Evolutionary conservation across 2,329 filamentous ascomycete species (phyloP).

Genomic region (Endoconidiophora laricicola): DNA sequence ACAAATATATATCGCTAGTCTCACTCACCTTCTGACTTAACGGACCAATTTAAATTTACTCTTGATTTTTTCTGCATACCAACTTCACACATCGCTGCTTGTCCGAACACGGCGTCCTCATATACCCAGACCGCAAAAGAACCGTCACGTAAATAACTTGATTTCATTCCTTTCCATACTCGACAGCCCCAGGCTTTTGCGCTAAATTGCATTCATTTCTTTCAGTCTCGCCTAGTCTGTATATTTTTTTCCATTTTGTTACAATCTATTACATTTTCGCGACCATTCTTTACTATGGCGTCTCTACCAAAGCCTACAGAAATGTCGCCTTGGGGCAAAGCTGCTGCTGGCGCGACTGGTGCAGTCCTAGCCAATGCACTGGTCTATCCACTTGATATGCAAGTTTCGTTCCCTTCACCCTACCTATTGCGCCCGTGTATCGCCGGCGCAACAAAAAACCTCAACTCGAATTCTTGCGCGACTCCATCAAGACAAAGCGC

Average conservation of each 20-base stretch:
- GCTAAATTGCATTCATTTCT: too few species aligned
- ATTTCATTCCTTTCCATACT: too few species aligned
- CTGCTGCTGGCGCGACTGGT: conserved; percentile 79
- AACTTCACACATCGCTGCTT: not conserved
- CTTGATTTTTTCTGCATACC: not conserved
- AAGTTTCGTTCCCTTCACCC: conserved; percentile 23
- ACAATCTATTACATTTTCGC: not conserved
- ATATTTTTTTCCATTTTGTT: too few species aligned
- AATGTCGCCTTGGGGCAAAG: conserved; percentile 83
- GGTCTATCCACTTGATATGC: conserved; percentile 96
- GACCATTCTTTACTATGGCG: conserved; percentile 24
- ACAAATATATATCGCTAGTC: not conserved
- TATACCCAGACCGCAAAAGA: too few species aligned
- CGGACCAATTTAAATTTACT: not conserved
- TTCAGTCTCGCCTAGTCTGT: too few species aligned
- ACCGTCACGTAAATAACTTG: too few species aligned
- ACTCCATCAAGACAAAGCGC: not conserved
- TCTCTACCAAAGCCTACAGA: conserved; percentile 46
- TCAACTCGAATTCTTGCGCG: not conserved
- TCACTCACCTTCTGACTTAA: not conserved
- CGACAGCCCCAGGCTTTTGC: too few species aligned
- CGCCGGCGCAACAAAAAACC: too few species aligned
- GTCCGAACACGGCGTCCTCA: too few species aligned
- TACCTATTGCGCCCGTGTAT: too few species aligned
- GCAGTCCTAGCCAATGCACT: conserved; percentile 88